phyloP scores from a whole-genome alignment of 2,329 filamentous ascomycete species.

The Fusarium sp. region DNA sequence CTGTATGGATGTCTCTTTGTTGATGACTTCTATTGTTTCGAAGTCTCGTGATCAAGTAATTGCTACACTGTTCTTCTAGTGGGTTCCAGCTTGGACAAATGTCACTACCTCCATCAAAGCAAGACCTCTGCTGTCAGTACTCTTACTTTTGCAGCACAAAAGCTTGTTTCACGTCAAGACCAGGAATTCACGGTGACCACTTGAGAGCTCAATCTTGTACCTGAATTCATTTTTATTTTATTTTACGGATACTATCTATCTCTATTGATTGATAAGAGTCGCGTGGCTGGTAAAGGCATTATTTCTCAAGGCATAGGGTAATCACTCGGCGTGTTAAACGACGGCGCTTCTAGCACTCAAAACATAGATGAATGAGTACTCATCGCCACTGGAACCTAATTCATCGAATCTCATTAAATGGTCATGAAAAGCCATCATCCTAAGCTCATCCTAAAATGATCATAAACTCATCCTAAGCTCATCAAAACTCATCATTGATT shows the following conservation, averaged over 20 bases:
- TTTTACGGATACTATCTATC: too few species aligned
- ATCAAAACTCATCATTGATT: neutral
- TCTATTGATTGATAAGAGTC: accelerated
- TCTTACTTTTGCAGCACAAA: neutral
- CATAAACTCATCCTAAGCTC: neutral
- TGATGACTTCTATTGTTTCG: accelerated
- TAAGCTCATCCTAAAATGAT: neutral
- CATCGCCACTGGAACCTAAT: too few species aligned
- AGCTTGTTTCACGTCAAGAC: neutral
- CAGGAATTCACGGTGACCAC: too few species aligned
- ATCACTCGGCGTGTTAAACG: neutral
- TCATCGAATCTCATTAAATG: neutral
- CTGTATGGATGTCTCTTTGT: neutral
- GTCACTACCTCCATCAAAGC: accelerated
- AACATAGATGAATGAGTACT: neutral
- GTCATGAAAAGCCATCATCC: accelerated
- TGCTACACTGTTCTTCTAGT: accelerated
- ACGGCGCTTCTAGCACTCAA: neutral
- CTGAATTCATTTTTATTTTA: neutral
- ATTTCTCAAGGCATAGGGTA: neutral
- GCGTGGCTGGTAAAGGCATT: neutral
- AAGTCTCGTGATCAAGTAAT: neutral
- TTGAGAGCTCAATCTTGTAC: neutral
- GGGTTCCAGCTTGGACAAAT: accelerated
- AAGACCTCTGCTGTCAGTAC: neutral